These are phyloP conservation scores for Pisolithus orientalis DNA, from an alignment of 768 basidiomycete species.

Conservation along the genomic window DNA sequence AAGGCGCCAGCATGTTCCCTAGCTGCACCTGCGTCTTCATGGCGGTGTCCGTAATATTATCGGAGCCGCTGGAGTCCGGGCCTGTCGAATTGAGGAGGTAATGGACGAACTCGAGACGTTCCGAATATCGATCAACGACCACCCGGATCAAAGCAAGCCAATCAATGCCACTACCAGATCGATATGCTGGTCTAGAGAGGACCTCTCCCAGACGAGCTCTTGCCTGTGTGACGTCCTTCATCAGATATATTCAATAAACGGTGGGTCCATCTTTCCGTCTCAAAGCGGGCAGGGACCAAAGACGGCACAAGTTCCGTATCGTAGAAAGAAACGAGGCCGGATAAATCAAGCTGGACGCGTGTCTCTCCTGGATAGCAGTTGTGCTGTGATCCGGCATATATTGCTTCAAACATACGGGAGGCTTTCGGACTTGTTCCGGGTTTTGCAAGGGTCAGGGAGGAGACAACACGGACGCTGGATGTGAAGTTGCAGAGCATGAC, in stretches of 20 bases:
- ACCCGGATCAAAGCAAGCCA: neutral
- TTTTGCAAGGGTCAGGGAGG: too few species aligned
- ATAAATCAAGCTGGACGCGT: slow-evolving; percentile 37
- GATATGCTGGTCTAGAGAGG: neutral
- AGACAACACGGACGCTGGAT: too few species aligned
- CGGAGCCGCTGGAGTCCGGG: too few species aligned
- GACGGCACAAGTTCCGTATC: slow-evolving; percentile 33
- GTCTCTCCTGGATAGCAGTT: slow-evolving; percentile 38
- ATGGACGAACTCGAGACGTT: too few species aligned
- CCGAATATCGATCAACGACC: too few species aligned
- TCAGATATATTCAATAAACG: slow-evolving; percentile 26
- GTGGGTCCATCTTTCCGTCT: slow-evolving; percentile 30
- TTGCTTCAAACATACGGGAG: slow-evolving; percentile 5
- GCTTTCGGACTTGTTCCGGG: too few species aligned
- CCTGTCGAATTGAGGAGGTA: too few species aligned
- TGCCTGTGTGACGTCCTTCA: neutral
- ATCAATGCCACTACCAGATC: neutral
- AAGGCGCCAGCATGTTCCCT: neutral
- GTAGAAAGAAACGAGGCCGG: slow-evolving; percentile 38
- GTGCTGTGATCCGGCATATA: slow-evolving; percentile 36
- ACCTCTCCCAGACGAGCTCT: neutral
- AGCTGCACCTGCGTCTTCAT: neutral
- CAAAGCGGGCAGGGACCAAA: slow-evolving; percentile 19
- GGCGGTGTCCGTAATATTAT: neutral
- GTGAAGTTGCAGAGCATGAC: too few species aligned